Conservation (phyloP, 2,329 filamentous ascomycete genomes). For the Lachnellula occidentalis region DNA sequence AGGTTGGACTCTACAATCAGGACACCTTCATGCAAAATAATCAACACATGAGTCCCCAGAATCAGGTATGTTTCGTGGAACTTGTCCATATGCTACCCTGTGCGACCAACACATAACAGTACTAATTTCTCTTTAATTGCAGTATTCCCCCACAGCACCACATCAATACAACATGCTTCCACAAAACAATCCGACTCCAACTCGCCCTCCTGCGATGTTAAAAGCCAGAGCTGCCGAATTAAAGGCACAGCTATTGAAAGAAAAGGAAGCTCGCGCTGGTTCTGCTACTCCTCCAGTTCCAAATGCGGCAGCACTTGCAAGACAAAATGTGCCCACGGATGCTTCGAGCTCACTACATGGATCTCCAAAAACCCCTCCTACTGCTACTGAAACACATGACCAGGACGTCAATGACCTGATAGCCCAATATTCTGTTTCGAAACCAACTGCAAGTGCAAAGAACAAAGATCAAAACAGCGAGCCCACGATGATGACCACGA, state of each 20-base stretch:
- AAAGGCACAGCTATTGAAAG: constrained; percentile 28
- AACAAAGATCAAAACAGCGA: constrained; percentile 6
- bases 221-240: constrained; percentile 29
- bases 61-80: constrained; percentile 21
- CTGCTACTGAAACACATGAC: constrained; percentile 14
- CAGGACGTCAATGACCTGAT: constrained; percentile 25
- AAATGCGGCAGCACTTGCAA: not conserved
- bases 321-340: constrained; percentile 8
- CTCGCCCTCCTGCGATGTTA: constrained; percentile 21
- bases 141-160: constrained; percentile 18
- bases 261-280: constrained; percentile 17
- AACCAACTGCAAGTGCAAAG: constrained; percentile 16
- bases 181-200: constrained; percentile 5
- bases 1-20: constrained; percentile 21
- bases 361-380: constrained; percentile 16
- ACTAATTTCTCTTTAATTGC: constrained; percentile 10
- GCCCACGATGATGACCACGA: constrained; percentile 2
- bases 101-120: not conserved
- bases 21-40: constrained; percentile 23
- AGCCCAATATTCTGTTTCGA: constrained; percentile 23
- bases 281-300: constrained; percentile 21
- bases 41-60: constrained; percentile 15
- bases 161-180: constrained; percentile 15
- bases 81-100: not conserved
- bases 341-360: constrained; percentile 13